Conservation (phyloP, 768 basidiomycete species). For the Clavulina sp. region DNA sequence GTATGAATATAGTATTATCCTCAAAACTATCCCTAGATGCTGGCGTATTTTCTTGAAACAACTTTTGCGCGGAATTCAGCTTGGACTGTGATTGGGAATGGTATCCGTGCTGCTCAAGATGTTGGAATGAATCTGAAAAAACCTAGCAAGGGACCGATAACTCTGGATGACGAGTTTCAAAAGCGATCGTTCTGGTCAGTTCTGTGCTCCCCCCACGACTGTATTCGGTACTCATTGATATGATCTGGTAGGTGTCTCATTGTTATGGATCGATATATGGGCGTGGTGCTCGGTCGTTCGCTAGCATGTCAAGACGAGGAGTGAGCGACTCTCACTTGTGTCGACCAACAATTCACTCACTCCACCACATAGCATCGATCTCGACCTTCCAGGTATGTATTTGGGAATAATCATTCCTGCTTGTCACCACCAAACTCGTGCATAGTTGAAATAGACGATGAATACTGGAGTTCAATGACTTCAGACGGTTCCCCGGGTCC, state of each 20-base stretch:
- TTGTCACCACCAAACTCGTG: background rate
- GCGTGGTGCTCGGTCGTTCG: constrained; percentile 37
- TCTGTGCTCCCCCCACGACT: constrained; percentile 13
- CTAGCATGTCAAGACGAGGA: constrained; percentile 61
- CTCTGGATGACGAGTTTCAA: constrained; percentile 49
- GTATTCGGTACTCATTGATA: background rate
- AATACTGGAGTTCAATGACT: constrained; percentile 61
- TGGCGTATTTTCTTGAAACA: constrained; percentile 37
- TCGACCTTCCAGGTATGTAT: constrained; percentile 33
- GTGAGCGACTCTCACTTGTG: constrained; percentile 23
- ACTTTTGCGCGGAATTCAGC: constrained; percentile 21
- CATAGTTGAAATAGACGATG: constrained; percentile 54
- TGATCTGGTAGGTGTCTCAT: constrained; percentile 8
- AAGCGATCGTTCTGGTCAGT: constrained; percentile 60
- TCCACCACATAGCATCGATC: constrained; percentile 38
- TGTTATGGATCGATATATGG: constrained; percentile 18
- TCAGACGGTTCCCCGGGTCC: constrained; percentile 18
- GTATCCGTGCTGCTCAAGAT: constrained; percentile 54
- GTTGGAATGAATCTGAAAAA: constrained; percentile 58
- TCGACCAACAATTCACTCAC: background rate
- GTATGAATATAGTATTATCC: too few species aligned
- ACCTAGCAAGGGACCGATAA: constrained; percentile 28
- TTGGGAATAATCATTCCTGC: too few species aligned
- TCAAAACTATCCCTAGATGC: constrained; percentile 23
- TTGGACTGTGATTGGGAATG: constrained; percentile 50